These are phyloP conservation scores for Ampelomyces quisqualis DNA, from an alignment of 2,329 filamentous ascomycete genomes.

Conservation along the genomic window DNA sequence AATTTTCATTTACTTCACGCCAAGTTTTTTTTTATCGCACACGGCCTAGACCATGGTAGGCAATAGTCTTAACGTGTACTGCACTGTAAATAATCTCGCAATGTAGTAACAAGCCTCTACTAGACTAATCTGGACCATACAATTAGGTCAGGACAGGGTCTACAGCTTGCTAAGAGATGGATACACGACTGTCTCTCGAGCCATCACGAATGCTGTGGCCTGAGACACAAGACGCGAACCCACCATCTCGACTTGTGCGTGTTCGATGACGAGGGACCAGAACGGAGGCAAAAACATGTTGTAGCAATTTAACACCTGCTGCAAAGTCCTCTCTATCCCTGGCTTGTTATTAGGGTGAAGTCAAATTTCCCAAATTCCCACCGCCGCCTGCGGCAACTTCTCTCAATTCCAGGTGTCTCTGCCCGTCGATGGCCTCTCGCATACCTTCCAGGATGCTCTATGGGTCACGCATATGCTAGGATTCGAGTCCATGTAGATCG, in stretches of 20 bases:
- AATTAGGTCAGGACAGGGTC: background rate
- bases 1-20: too few species aligned
- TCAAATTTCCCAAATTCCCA: slow-evolving; percentile 2
- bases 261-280: background rate
- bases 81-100: too few species aligned
- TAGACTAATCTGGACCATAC: too few species aligned
- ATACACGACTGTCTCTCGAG: background rate
- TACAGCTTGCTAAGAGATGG: background rate
- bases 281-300: background rate
- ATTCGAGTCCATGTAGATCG: slow-evolving; percentile 5
- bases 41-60: too few species aligned
- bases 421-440: background rate
- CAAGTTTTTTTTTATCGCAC: too few species aligned
- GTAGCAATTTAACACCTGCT: background rate
- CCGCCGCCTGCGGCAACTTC: background rate
- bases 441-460: background rate
- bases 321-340: slow-evolving; percentile 3
- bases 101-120: too few species aligned
- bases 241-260: slow-evolving; percentile 4
- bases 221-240: background rate
- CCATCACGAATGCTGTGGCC: background rate
- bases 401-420: background rate
- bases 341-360: slow-evolving; percentile 4
- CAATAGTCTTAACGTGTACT: too few species aligned
- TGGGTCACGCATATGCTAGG: background rate